Conservation (phyloP, 1,284 basidiomycete genomes). For the Trichosporon faecale region DNA sequence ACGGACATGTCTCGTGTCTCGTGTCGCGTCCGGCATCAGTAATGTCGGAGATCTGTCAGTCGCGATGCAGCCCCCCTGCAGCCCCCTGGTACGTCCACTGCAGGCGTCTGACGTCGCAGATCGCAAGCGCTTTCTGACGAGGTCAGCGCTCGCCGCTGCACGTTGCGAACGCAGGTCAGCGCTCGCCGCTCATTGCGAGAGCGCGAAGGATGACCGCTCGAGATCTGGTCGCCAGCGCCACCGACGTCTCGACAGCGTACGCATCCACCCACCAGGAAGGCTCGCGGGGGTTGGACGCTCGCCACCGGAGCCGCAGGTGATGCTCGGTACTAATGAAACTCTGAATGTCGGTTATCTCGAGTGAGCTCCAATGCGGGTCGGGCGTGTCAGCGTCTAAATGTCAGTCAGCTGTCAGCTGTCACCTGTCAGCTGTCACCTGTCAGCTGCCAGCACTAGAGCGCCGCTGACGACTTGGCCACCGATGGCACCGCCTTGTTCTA, state of each 20-base stretch:
- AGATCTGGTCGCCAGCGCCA: background rate
- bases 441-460: background rate
- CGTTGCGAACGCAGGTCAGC: background rate
- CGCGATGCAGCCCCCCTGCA: too few relatives aligned
- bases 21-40: too few relatives aligned
- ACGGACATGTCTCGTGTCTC: too few relatives aligned
- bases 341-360: background rate
- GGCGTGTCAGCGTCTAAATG: background rate
- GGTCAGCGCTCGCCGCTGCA: background rate
- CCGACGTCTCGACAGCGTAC: background rate
- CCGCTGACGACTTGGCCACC: background rate
- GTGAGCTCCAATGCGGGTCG: background rate
- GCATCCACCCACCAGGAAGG: background rate
- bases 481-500: background rate
- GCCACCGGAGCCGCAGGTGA: background rate
- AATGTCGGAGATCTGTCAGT: background rate
- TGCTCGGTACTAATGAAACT: background rate
- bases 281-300: background rate
- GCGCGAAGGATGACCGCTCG: background rate
- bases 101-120: too few relatives aligned
- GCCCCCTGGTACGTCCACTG: too few relatives aligned
- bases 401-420: background rate
- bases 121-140: too few relatives aligned
- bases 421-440: background rate
- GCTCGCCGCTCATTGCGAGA: background rate